Percentiles rank a stretch among this genome's conserved stretches.
phyloP scores from a whole-genome alignment of 2,329 filamentous ascomycete genomes.

The Lecanosticta acicola region DNA sequence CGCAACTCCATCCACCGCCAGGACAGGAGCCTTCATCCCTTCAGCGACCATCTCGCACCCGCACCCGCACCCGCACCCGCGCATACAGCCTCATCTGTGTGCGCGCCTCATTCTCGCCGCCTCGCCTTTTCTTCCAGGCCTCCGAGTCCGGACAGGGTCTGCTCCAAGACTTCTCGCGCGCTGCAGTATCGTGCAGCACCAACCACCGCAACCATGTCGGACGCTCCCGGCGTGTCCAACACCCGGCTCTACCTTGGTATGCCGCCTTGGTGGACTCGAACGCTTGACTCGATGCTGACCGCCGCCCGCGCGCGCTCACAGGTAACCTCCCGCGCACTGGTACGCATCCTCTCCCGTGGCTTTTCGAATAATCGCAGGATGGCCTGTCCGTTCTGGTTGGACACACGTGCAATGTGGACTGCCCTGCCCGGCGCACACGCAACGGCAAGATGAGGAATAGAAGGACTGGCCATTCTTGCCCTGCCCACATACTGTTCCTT shows the following conservation, averaged over 20 bases:
- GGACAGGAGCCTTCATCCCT: too few relatives aligned
- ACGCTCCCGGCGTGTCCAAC: constrained; percentile 6
- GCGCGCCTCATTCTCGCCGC: not conserved
- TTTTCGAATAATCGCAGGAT: constrained; percentile 24
- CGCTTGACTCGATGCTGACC: constrained; percentile 4
- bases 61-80: too few relatives aligned
- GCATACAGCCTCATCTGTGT: too few relatives aligned
- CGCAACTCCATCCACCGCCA: too few relatives aligned
- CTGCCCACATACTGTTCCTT: constrained; percentile 10
- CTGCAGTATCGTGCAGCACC: too few relatives aligned
- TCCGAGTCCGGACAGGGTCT: constrained; percentile 1
- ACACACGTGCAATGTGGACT: constrained; percentile 3
- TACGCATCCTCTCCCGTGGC: constrained; percentile 48
- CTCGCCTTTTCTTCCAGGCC: constrained; percentile 5
- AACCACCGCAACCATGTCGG: not conserved
- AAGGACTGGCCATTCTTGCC: not conserved
- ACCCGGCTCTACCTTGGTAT: constrained; percentile 9
- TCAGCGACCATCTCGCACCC: too few relatives aligned
- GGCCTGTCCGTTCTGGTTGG: constrained; percentile 19
- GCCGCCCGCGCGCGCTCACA: constrained; percentile 36
- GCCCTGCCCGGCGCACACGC: not conserved
- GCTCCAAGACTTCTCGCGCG: not conserved
- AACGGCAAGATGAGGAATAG: constrained; percentile 2
- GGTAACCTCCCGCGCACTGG: constrained; percentile 92
- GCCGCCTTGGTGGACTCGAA: constrained; percentile 2